phyloP scores from a whole-genome alignment of 2,329 filamentous ascomycete species.

The Claviceps capensis region DNA sequence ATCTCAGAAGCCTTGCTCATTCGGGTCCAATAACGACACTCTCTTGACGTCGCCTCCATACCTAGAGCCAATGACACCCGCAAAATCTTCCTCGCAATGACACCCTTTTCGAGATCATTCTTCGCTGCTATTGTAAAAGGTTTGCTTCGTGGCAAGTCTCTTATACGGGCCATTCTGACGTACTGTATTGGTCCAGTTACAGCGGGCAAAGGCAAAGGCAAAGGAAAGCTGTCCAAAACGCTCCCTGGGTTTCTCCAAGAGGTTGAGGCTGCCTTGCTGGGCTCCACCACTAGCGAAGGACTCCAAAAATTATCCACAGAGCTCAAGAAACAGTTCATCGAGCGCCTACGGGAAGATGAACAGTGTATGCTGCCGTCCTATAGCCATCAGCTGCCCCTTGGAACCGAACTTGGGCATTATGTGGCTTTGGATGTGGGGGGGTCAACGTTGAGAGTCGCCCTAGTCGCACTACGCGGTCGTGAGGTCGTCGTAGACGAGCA shows the following conservation, averaged over 20 bases:
- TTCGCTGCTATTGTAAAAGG: conserved; percentile 42
- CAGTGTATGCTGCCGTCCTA: conserved; percentile 54
- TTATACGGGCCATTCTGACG: conserved; percentile 42
- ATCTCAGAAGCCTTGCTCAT: background rate
- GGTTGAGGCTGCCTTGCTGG: conserved; percentile 37
- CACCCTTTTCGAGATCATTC: conserved; percentile 39
- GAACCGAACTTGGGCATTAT: conserved; percentile 43
- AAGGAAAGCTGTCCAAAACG: conserved; percentile 14
- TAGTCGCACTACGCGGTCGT: conserved; percentile 44
- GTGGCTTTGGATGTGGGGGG: conserved; percentile 56
- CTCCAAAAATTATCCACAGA: conserved; percentile 32
- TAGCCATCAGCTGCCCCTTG: conserved; percentile 49
- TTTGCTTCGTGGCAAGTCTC: conserved; percentile 43
- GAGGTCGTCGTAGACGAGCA: conserved; percentile 22
- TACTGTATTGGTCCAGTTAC: conserved; percentile 35
- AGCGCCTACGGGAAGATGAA: conserved; percentile 36
- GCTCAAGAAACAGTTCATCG: conserved; percentile 41
- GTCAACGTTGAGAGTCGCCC: conserved; percentile 50
- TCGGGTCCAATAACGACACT: background rate
- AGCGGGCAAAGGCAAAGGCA: conserved; percentile 16
- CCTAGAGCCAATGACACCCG: conserved; percentile 26
- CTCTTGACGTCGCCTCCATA: background rate
- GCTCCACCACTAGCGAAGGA: conserved; percentile 30
- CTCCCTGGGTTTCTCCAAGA: conserved; percentile 42
- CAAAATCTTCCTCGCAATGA: conserved; percentile 43